Base-by-base conservation (phyloP, 768 basidiomycete species). In the Leccinum subtestaceum region DNA sequence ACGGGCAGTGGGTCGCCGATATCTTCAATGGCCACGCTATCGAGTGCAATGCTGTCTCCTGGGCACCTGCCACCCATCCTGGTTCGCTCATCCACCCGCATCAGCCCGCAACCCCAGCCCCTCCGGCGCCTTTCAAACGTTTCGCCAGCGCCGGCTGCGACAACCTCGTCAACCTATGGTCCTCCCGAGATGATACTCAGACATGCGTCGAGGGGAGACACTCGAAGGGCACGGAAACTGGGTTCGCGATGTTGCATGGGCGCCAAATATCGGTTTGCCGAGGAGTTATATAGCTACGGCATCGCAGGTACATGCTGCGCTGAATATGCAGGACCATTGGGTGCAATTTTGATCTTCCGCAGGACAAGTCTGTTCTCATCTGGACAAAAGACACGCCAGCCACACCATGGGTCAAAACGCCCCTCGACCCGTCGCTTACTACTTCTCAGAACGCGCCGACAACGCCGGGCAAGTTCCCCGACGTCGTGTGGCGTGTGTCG, bases 81-180 rank as follows among this genome's bases (percentile, higher is more conserved):
- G 93, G 92, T 36, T 89, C 90, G 12, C 84, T 95, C 57, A 90
- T 93, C 62, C 82, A 84, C 2, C 87, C 90, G 5, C 83, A 84
- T 65, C 82, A 80, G 65, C 82, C 59, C 6, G 70, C 71, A 34
- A 65, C 69, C 1, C 66, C 77, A 17, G 2, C 45, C 7, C 71
- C 77, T 53, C 70, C 80, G 0, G 75, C 81, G 17, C 80, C 85
- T 50, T 87, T 93, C 59, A 97, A 94, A 72, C 88, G 93, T 59
- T 97, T 99, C 68, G 95, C 93, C 36, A 93, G 89, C 62, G 96
- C 93, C 0, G 97, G 97, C 1, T 98, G 95, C 67, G 97, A 98
- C 75, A 95, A 95, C 68, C 82, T 96, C 52, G 93, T 98, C 66
- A 89, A 88, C 67, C 91, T 98, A 64, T 98, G 96, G 96, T 87